Conservation (phyloP, 2,329 filamentous ascomycete genomes). For the Sarocladiaceae sp. region DNA sequence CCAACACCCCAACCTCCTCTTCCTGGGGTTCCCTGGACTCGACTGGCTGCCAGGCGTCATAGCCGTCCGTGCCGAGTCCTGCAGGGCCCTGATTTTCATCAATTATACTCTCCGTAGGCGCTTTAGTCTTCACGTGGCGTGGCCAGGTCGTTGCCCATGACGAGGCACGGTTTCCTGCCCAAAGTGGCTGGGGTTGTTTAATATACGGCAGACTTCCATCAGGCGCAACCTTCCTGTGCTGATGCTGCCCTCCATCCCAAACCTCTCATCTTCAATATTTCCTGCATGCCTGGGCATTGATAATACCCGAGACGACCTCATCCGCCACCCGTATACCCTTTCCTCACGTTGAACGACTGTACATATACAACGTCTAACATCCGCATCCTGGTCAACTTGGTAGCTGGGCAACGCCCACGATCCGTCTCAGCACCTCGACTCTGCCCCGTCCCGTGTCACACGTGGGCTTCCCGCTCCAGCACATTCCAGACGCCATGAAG, state of each 20-base stretch:
- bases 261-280: background rate
- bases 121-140: no score
- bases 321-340: no score
- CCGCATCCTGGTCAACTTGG: no score
- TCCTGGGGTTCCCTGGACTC: background rate
- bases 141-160: constrained; percentile 4
- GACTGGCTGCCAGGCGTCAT: constrained; percentile 5
- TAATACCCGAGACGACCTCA: no score
- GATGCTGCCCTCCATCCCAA: background rate
- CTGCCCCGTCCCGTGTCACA: constrained; percentile 9
- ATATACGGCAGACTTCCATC: background rate
- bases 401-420: constrained; percentile 6
- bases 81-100: no score
- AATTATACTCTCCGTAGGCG: no score
- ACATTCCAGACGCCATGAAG: constrained; percentile 17
- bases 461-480: background rate
- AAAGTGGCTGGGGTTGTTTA: constrained; percentile 5
- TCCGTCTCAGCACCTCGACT: constrained; percentile 2
- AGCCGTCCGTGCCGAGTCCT: constrained; percentile 1
- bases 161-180: background rate
- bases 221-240: background rate
- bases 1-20: background rate
- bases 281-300: no score
- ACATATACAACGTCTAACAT: background rate
- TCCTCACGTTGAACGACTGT: background rate